Conservation (phyloP, 164 flowering plant species). For the Vitis cinerea region DNA sequence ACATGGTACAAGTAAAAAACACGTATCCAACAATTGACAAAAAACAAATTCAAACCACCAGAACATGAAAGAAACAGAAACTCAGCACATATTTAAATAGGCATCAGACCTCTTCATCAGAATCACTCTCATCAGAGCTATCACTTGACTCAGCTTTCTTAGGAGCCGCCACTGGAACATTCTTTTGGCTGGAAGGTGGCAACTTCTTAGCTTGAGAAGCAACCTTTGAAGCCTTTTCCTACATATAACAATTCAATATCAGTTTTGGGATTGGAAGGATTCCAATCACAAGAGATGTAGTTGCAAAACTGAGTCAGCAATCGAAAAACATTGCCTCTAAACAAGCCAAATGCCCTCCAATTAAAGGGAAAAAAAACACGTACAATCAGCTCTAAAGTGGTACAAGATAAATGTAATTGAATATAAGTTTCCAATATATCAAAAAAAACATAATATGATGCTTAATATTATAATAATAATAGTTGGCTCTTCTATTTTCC, state of each 20-base stretch:
- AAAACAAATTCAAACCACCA: not conserved
- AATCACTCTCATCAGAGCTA: constrained; percentile 29
- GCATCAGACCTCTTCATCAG: constrained; percentile 3
- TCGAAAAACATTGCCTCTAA: not conserved
- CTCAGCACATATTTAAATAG: not conserved
- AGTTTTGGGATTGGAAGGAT: not conserved
- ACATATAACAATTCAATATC: not conserved
- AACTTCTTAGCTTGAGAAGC: constrained; percentile 11
- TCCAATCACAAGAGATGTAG: no score
- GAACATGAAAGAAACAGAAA: not conserved
- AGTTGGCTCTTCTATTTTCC: no score
- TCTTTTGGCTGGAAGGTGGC: constrained; percentile 13
- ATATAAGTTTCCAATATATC: no score
- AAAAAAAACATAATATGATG: no score
- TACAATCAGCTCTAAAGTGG: not conserved
- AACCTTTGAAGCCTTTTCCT: constrained; percentile 3
- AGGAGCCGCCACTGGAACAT: constrained; percentile 14
- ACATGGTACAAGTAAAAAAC: not conserved
- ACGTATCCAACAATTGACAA: not conserved
- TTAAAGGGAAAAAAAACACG: not conserved
- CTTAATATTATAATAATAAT: no score
- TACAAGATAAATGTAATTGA: not conserved
- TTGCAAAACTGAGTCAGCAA: no score
- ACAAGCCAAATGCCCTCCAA: not conserved
- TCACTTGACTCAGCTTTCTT: constrained; percentile 31